Evolutionary conservation across 1,139 yeast genomes (phyloP), one percentile per base, ranked within the genome.

Genomic region (Suhomyces ambrosiae): DNA sequence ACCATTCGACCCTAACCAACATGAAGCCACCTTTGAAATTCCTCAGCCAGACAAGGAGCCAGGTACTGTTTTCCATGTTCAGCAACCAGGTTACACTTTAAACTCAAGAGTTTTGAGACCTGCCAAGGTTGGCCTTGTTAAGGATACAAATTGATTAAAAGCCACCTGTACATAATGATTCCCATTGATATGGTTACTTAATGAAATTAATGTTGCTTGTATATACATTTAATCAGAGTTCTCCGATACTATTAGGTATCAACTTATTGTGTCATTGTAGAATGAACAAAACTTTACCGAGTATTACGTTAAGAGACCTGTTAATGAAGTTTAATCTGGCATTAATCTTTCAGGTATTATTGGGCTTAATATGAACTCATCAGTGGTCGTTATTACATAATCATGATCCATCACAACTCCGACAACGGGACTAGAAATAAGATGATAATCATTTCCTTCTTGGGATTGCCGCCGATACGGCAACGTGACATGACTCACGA

Each of bases 61-160:
- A 25, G 96, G 96, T 43, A 85, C 96, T 24, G 87, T 90, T 40
- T 86, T 89, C 80, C 89, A 80, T 55, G 96, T 89, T 39, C 96
- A 90, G 68, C 96, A 86, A 65, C 77, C 84, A 17, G 97, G 97
- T 33, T 90, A 83, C 70, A 79, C 85, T 42, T 76, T 88, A 57
- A 89, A 89, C 65, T 80, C 85, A 50, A 79, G 97, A 61, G 96
- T 89, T 30, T 76, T 90, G 59, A 82, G 97, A 67, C 96, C 97
- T 27, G 96, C 97, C 45, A 90, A 90, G 74, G 97, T 90, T 51
- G 97, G 97, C 53, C 80, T 90, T 57, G 97, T 89, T 50, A 86
- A 85, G 69, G 80, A 44, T 35, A 54, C 51, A 18, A 45, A 52
- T 21, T 46, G 48, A 35, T 14, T 36, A 24, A 35, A 30, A 37